Conservation (phyloP, 164 flowering plant species). For the Sextonia rubra region DNA sequence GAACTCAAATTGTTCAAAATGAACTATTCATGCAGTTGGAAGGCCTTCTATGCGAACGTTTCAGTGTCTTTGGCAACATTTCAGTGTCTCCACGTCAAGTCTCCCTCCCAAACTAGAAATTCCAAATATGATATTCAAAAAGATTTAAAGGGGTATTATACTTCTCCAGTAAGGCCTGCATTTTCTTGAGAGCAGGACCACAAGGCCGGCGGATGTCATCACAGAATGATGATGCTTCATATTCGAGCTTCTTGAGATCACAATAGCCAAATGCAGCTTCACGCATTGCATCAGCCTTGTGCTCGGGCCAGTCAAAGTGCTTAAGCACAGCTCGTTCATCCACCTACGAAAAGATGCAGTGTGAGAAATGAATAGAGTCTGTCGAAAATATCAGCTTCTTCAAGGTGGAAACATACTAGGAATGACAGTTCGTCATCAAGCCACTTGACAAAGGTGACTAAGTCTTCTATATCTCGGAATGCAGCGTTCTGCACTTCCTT, state of each 20-base stretch:
- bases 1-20: too few relatives aligned
- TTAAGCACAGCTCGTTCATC: constrained; percentile 97
- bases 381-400: neutral
- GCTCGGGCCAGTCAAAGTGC: constrained; percentile 98
- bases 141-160: constrained; percentile 15
- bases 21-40: too few relatives aligned
- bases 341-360: constrained; percentile 36
- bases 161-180: constrained; percentile 89
- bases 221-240: constrained; percentile 56
- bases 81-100: too few relatives aligned
- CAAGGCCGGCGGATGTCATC: constrained; percentile 78
- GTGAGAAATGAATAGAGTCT: neutral
- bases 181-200: constrained; percentile 73
- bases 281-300: constrained; percentile 87
- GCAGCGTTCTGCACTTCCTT: constrained; percentile 81
- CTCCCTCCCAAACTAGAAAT: too few relatives aligned
- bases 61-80: too few relatives aligned
- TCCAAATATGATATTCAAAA: neutral
- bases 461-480: constrained; percentile 78
- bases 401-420: constrained; percentile 36
- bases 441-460: constrained; percentile 91
- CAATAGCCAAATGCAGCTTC: constrained; percentile 94
- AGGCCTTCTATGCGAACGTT: neutral
- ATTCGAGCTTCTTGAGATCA: constrained; percentile 84
- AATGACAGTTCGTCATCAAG: constrained; percentile 94